Percentiles rank a stretch among this genome's conserved stretches.
phyloP scores from a whole-genome alignment of 306 rosid genomes.

The Castanea sativa region DNA sequence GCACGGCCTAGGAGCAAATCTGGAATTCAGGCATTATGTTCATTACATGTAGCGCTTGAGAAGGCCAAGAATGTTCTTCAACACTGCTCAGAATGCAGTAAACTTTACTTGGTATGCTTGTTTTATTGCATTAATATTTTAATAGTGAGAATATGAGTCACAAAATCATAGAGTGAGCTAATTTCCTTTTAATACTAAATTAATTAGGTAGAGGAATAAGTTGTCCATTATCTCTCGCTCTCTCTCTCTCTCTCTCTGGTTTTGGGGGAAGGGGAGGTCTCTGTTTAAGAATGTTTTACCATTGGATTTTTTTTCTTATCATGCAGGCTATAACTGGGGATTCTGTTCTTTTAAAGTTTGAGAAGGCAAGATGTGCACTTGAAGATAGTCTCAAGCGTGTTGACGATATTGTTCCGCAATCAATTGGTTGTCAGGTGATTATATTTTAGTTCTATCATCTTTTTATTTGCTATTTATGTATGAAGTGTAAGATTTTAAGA shows the following conservation, averaged over 20 bases:
- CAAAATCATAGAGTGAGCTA: slow-evolving; percentile 9
- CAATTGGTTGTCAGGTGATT: slow-evolving; percentile 91
- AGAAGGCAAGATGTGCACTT: slow-evolving; percentile 82
- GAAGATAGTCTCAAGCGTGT: slow-evolving; percentile 82
- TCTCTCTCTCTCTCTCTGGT: background rate
- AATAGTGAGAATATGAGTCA: slow-evolving; percentile 12
- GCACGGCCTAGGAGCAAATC: slow-evolving; percentile 96
- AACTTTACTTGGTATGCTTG: slow-evolving; percentile 82
- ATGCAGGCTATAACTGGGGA: slow-evolving; percentile 96
- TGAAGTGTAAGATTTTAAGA: no score
- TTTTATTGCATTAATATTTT: slow-evolving; percentile 6
- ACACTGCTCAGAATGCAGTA: slow-evolving; percentile 91
- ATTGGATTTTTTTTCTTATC: slow-evolving; percentile 11
- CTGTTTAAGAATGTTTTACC: slow-evolving; percentile 16
- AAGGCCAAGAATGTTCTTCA: slow-evolving; percentile 84
- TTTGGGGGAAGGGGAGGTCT: background rate
- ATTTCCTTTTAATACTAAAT: background rate
- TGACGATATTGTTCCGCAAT: slow-evolving; percentile 88
- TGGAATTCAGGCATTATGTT: slow-evolving; percentile 92
- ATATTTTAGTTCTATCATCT: background rate
- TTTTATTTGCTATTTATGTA: background rate
- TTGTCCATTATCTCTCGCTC: background rate
- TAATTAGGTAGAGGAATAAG: background rate
- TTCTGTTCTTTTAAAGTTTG: slow-evolving; percentile 86
- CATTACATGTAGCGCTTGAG: slow-evolving; percentile 90